Base-by-base conservation (phyloP, 140 eudicot genomes). In the Senecio squalidus region DNA sequence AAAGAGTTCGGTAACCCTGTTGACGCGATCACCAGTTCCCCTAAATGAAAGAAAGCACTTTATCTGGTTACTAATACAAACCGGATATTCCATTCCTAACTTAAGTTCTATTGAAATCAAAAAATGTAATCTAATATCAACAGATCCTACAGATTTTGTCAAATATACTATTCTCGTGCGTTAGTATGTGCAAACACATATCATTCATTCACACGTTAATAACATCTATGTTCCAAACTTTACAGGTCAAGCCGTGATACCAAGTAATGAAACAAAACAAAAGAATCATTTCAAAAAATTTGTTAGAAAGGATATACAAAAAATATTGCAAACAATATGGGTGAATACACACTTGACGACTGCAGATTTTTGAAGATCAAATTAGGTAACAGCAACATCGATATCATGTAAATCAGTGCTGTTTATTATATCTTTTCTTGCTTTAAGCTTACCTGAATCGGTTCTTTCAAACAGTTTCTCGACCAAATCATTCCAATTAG, bases 401-500 rank as follows among this genome's bases (percentile, higher is more conserved):
- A 13, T 22, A 51, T 31, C 68, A 62, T 38, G 38, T 49, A 24
- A 55, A 46, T 60, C 55, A 9, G 48, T 9, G 20, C 28, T 36
- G 44, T 49, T 29, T 2, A 49, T 24, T 1, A 43, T 38, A 34
- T 75, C 86, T 70, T 51, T 53, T 18, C 68, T 73, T 50, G 74
- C 21, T 44, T 34, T 33, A 48, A 80, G 67, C 27, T 74, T 64
- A 21, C 81, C 94, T 0, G 87, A 75, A 14, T 72, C 84, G 2
- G 69, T 64, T 51, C 69, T 83, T 54, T 74, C 75, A 39, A 80
- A 76, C 41, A 83, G 72, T 74, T 44, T 83, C 68, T 74, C 76
- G 23, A 81, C 91, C 38, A 91, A 60, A 65, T 71, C 69, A 64
- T 83, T 49, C 96, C 98, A 91, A 45, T 78, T 83, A 11, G 81